Evolutionary conservation across 108 stramenopile genomes (phyloP).

Genomic region (Skeletonema grethae): DNA sequence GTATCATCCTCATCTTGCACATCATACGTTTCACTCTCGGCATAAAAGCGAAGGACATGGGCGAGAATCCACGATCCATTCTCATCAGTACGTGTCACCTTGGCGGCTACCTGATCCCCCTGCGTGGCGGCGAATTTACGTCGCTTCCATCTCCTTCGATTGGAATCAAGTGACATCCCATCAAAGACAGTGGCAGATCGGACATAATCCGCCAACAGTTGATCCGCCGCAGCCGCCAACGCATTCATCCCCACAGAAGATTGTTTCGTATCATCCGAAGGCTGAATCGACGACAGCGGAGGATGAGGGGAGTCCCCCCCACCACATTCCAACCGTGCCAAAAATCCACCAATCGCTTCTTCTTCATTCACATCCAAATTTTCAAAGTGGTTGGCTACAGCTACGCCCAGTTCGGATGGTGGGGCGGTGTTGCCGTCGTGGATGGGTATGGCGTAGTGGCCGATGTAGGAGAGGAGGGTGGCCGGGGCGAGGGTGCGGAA

Average conservation of each 20-base stretch:
- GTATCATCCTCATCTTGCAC: conserved; percentile 97
- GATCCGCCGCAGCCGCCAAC: conserved; percentile 41
- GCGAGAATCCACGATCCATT: conserved; percentile 97
- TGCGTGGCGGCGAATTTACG: conserved; percentile 81
- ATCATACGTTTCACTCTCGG: conserved; percentile 92
- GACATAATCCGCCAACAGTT: conserved; percentile 71
- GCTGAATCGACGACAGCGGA: conserved; percentile 9
- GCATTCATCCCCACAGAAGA: conserved; percentile 47
- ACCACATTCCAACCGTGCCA: conserved; percentile 62
- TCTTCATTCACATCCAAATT: conserved; percentile 85
- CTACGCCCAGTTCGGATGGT: conserved; percentile 81
- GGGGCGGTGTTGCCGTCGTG: conserved; percentile 69
- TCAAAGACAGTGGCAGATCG: conserved; percentile 66
- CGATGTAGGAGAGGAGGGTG: conserved; percentile 86
- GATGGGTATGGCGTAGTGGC: conserved; percentile 84
- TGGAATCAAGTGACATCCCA: conserved; percentile 54
- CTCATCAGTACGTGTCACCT: conserved; percentile 93
- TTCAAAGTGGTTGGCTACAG: conserved; percentile 91
- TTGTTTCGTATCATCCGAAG: conserved; percentile 4
- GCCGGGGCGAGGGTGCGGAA: conserved; percentile 78
- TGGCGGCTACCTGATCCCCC: conserved; percentile 94
- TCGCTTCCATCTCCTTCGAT: conserved; percentile 66
- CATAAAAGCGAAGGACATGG: conserved; percentile 83
- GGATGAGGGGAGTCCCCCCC: conserved; percentile 33
- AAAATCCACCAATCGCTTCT: conserved; percentile 81